Conservation (phyloP, 2,329 filamentous ascomycete genomes). For the Fusarium mexicanum region DNA sequence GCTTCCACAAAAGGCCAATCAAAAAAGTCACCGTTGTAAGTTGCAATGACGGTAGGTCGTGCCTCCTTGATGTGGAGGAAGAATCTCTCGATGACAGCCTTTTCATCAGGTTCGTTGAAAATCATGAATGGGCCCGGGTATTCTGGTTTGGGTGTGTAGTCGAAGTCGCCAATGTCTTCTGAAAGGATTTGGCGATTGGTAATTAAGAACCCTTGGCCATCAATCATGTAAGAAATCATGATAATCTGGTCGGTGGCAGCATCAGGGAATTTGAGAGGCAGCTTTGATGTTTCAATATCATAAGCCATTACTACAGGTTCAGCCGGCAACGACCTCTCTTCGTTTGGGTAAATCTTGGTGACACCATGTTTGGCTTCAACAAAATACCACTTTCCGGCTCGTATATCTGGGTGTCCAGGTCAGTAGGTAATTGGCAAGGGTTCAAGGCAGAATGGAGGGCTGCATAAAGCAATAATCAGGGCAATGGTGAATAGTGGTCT, state of each 20-base stretch:
- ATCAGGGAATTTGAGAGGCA: constrained; percentile 96
- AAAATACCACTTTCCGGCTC: constrained; percentile 96
- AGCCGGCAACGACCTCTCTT: constrained; percentile 87
- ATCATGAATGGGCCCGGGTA: constrained; percentile 96
- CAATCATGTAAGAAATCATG: constrained; percentile 99
- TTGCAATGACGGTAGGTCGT: constrained; percentile 94
- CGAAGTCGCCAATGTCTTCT: constrained; percentile 96
- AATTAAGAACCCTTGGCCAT: constrained; percentile 96
- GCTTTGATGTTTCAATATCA: constrained; percentile 97
- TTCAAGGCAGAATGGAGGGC: background rate
- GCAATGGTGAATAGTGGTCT: constrained; percentile 92
- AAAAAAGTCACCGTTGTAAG: constrained; percentile 99
- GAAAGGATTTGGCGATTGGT: constrained; percentile 98
- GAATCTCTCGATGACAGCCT: constrained; percentile 86
- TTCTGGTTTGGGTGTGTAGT: constrained; percentile 97
- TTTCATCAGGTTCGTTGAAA: constrained; percentile 97
- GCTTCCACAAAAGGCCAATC: constrained; percentile 99
- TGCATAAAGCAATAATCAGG: constrained; percentile 67
- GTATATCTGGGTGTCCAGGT: constrained; percentile 72
- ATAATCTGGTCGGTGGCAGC: constrained; percentile 95
- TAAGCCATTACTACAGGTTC: constrained; percentile 99
- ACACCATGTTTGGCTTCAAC: constrained; percentile 93
- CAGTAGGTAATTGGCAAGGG: background rate
- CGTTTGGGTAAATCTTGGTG: constrained; percentile 83
- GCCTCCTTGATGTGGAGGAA: constrained; percentile 96